Evolutionary conservation across 2,329 filamentous ascomycete genomes (phyloP), one percentile per base, ranked within the genome.

Genomic region (Botryosphaeria dothidea): DNA sequence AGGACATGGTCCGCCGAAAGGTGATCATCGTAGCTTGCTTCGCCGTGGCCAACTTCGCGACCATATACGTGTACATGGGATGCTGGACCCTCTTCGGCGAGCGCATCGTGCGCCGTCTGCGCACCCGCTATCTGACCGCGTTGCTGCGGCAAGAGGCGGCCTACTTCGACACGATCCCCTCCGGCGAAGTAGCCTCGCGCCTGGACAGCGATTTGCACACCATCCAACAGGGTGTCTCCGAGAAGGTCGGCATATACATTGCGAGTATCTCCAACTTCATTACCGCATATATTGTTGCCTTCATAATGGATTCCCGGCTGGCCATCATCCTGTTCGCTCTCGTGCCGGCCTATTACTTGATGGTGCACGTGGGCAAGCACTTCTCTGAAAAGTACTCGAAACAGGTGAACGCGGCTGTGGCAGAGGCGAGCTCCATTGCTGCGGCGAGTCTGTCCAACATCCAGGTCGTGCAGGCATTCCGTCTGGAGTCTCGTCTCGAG

Each of bases 191-290:
- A 11, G 83, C 86, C 1, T 85, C 86, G 8, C 82, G 88, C 19
- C 82, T 92, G 48, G 88, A 88, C 71, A 82, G 82, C 62, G 88
- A 91, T 69, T 88, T 91, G 36, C 84, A 88, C 66, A 84, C 85
- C 1, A 86, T 92, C 60, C 88, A 89, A 70, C 83, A 84, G 0
- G 89, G 89, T 15, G 90, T 88, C 0, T 88, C 86, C 1, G 89
- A 91, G 74, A 92, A 92, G 73, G 88, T 90, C 17, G 88, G 88
- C 60, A 85, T 90, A 36, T 84, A 85, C 68, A 80, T 91, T 4
- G 82, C 84, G 25, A 87, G 84, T 58, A 74, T 85, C 9, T 86
- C 86, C 2, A 91, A 90, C 74, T 91, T 91, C 71, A 72, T 90
- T 62, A 87, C 89, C 0, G 86, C 88, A 3, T 91, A 89, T 67